These are phyloP conservation scores for Pichia kluyveri DNA, from an alignment of 805 yeast genomes.

Conservation along the genomic window DNA sequence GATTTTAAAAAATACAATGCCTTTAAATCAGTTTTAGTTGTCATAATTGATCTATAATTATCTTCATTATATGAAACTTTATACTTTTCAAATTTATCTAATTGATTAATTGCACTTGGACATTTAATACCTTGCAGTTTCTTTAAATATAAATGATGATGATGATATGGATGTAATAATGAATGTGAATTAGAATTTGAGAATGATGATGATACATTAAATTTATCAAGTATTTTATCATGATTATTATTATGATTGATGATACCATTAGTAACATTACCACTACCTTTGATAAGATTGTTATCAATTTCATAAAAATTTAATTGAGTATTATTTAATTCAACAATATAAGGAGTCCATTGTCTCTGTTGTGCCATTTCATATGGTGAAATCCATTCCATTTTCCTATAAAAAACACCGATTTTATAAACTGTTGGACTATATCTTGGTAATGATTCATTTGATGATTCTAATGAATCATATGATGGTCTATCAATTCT, in stretches of 20 bases:
- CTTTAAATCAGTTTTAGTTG: constrained; percentile 22
- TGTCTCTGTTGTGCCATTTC: constrained; percentile 55
- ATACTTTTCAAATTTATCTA: background rate
- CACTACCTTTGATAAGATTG: constrained; percentile 4
- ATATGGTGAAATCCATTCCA: constrained; percentile 73
- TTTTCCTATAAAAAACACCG: constrained; percentile 52
- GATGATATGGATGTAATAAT: constrained; percentile 11
- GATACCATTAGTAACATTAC: background rate
- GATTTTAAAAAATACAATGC: constrained; percentile 15
- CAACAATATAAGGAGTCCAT: constrained; percentile 66
- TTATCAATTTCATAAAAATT: constrained; percentile 41
- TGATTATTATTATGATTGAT: too few relatives aligned
- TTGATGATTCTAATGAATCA: constrained; percentile 21
- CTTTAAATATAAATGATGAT: constrained; percentile 7
- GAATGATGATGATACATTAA: constrained; percentile 9
- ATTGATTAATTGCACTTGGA: constrained; percentile 2
- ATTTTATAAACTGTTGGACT: constrained; percentile 54
- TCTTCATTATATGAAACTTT: constrained; percentile 7
- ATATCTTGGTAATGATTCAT: constrained; percentile 52
- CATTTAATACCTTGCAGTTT: background rate
- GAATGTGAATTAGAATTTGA: constrained; percentile 8
- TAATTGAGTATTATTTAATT: constrained; percentile 79
- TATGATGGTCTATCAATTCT: constrained; percentile 27
- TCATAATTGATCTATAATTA: constrained; percentile 20
- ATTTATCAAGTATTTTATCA: constrained; percentile 6